Evolutionary conservation across 345 rosid species (phyloP).

Genomic region (Pistacia vera): DNA sequence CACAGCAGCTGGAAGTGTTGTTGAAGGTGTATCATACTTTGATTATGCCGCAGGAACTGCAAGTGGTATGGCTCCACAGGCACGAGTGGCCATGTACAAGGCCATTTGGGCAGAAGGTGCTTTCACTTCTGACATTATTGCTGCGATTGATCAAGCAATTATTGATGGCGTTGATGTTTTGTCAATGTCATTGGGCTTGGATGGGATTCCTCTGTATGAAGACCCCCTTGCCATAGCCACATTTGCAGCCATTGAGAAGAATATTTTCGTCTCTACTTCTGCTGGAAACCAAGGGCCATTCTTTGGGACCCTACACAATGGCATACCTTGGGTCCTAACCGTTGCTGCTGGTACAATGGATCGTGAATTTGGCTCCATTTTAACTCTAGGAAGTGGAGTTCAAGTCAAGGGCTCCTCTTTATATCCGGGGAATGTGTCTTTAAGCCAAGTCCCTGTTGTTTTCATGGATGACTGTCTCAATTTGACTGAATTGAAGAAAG

Average conservation of each 20-base stretch:
- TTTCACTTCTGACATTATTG: conserved; percentile 36
- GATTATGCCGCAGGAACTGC: conserved; percentile 54
- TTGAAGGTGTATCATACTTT: conserved; percentile 40
- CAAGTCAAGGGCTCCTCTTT: conserved; percentile 36
- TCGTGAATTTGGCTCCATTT: conserved; percentile 33
- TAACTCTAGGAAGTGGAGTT: conserved; percentile 31
- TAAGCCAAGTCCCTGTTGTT: conserved; percentile 28
- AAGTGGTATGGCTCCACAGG: conserved; percentile 43
- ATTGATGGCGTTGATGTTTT: conserved; percentile 54
- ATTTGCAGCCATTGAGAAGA: conserved; percentile 48
- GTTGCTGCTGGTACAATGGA: conserved; percentile 51
- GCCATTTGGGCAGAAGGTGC: conserved; percentile 43
- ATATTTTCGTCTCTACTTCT: conserved; percentile 51
- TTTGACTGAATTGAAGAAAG: conserved; percentile 21
- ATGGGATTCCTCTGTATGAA: conserved; percentile 32
- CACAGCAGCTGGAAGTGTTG: conserved; percentile 49
- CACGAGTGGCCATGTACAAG: conserved; percentile 58
- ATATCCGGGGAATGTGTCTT: conserved; percentile 30
- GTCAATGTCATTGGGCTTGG: conserved; percentile 47
- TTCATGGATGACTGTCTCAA: conserved; percentile 42
- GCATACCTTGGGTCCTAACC: conserved; percentile 52
- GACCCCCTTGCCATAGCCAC: conserved; percentile 59
- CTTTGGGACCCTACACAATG: conserved; percentile 38
- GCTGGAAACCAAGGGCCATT: conserved; percentile 48
- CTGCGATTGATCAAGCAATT: conserved; percentile 59